Base-by-base conservation (phyloP, 2,329 filamentous ascomycete species). In the Aplosporella prunicola region DNA sequence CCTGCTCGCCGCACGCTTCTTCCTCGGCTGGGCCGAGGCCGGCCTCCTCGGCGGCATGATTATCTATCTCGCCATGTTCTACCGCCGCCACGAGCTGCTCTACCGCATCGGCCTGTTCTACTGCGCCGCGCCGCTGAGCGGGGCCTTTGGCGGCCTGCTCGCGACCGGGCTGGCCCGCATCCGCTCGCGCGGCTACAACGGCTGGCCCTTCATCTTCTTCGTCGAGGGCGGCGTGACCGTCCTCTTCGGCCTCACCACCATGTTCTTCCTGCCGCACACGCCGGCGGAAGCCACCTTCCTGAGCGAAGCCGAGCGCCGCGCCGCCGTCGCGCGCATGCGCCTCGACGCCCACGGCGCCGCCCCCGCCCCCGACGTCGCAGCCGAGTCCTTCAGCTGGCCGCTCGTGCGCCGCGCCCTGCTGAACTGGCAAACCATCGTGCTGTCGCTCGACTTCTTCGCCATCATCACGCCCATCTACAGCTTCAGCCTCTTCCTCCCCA, bases 201-300 rank as follows among this genome's bases (percentile, higher is more conserved):
- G 52, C 30, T 65, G 62, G 62, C 57, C 55, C 0, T 60, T 53
- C 43, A 53, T 52, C 29, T 60, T 54, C 47, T 53, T 56, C 45
- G 51, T 60, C 14, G 53, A 56, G 43, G 53, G 55, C 4, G 50
- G 45, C 0, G 45, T 50, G 6, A 57, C 51, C 0, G 42, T 55
- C 3, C 29, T 51, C 8, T 53, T 55, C 2, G 71, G 70, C 5
- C 47, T 67, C 4, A 49, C 56, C 2, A 58, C 71, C 5, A 69
- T 66, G 47, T 72, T 76, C 39, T 43, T 68, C 2, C 58, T 75
- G 2, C 71, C 71, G 1, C 69, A 75, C 42, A 74, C 48, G 1
- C 52, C 54, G 2, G 45, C 45, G 6, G 48, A 49, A 7, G 61
- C 66, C n/a, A 46, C 46, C 3, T 58, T 56, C 31, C 36, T 57